Conservation (phyloP, 2,329 filamentous ascomycete genomes). For the Calcarisporium arbuscula region DNA sequence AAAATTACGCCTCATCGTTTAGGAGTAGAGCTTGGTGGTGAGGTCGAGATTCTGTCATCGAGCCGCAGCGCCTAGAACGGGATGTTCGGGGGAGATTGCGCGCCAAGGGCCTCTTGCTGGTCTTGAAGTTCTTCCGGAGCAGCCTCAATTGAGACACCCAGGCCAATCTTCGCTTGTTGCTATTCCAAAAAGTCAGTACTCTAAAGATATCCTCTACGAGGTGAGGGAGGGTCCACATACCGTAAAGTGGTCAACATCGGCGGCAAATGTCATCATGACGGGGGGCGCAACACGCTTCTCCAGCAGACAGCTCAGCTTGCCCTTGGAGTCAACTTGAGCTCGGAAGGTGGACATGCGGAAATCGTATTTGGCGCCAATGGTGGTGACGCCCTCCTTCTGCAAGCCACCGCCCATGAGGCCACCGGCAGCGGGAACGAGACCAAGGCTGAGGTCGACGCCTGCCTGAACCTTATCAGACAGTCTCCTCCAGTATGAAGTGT, state of each 20-base stretch:
- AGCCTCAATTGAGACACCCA: conserved; percentile 88
- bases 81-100: conserved; percentile 49
- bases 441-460: conserved; percentile 88
- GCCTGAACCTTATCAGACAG: conserved; percentile 94
- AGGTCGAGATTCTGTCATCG: conserved; percentile 13
- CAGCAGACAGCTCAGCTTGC: conserved; percentile 84
- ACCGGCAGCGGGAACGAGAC: conserved; percentile 61
- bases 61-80: conserved; percentile 49
- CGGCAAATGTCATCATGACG: conserved; percentile 89
- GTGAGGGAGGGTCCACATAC: conserved; percentile 47
- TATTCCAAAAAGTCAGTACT: conserved; percentile 30
- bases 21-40: conserved; percentile 14
- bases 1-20: too few species aligned
- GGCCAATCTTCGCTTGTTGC: conserved; percentile 92
- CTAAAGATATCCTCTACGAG: not conserved
- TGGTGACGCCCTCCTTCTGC: conserved; percentile 82
- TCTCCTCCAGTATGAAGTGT: conserved; percentile 88
- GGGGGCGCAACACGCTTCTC: conserved; percentile 95
- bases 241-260: conserved; percentile 92
- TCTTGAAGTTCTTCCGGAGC: conserved; percentile 81
- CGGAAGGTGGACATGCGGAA: conserved; percentile 94
- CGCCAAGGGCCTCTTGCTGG: conserved; percentile 61
- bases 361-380: conserved; percentile 94
- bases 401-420: conserved; percentile 69
- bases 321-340: conserved; percentile 90